These are phyloP conservation scores for Chamaecyparis obtusa DNA, from an alignment of 75 land plant genomes.

Conservation along the genomic window DNA sequence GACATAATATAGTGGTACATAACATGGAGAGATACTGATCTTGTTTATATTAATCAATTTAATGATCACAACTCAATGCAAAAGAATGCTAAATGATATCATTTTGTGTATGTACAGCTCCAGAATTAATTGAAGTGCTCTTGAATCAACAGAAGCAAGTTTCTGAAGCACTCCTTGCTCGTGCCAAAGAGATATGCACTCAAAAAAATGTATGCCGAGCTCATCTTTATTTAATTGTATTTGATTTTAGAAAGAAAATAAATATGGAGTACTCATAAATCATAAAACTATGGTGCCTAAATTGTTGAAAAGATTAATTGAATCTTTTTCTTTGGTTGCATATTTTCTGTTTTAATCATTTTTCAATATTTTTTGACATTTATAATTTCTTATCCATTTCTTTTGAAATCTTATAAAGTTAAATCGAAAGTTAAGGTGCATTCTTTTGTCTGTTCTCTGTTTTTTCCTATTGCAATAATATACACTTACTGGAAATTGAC, in stretches of 20 bases:
- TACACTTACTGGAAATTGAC: not conserved
- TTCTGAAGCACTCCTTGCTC: slow-evolving; percentile 32
- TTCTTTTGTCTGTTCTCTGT: not conserved
- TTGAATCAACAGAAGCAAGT: slow-evolving; percentile 40
- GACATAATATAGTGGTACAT: not conserved
- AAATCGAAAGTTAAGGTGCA: not conserved
- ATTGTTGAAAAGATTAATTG: not conserved
- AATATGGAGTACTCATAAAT: not conserved
- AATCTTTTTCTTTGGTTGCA: not conserved
- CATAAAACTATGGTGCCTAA: not conserved
- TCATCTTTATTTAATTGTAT: not conserved
- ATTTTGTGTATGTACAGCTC: slow-evolving; percentile 29
- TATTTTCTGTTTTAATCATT: not conserved
- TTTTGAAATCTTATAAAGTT: not conserved
- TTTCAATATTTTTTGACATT: not conserved
- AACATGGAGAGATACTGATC: not conserved
- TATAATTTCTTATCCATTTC: not conserved
- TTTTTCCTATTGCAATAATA: not conserved
- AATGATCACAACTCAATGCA: not conserved
- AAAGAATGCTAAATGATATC: not conserved
- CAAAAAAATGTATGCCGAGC: slow-evolving; percentile 19
- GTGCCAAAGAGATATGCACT: slow-evolving; percentile 40
- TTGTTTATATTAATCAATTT: not conserved
- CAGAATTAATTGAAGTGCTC: slow-evolving; percentile 32
- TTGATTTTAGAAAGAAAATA: not conserved